phyloP scores from a whole-genome alignment of 805 yeast species.

The Saccharomyces jurei region DNA sequence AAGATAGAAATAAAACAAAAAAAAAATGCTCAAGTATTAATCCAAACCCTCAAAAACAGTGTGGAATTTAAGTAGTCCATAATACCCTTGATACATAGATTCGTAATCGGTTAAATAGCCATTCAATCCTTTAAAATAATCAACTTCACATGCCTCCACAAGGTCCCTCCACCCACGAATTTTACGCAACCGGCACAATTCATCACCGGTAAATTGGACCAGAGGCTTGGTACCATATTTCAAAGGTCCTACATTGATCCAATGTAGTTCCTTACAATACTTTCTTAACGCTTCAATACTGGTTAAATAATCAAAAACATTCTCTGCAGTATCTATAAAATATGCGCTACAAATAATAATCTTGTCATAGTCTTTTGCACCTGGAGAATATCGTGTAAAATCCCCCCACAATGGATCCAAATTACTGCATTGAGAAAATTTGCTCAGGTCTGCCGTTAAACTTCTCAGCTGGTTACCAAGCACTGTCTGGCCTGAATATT shows the following conservation, averaged over 20 bases:
- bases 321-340: constrained; percentile 89
- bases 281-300: constrained; percentile 43
- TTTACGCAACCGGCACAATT: constrained; percentile 45
- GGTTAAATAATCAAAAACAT: constrained; percentile 66
- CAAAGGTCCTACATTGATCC: constrained; percentile 91
- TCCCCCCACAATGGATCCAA: constrained; percentile 49
- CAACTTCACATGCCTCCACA: constrained; percentile 24
- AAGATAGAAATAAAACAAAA: not conserved
- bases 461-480: constrained; percentile 44
- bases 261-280: constrained; percentile 43
- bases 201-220: constrained; percentile 68
- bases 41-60: constrained; percentile 5
- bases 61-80: constrained; percentile 47
- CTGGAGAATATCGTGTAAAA: constrained; percentile 45
- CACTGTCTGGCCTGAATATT: constrained; percentile 56
- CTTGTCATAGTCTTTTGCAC: constrained; percentile 32
- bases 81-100: constrained; percentile 72
- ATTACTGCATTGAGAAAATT: constrained; percentile 38
- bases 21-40: not conserved
- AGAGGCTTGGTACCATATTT: constrained; percentile 83
- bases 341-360: constrained; percentile 60
- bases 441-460: constrained; percentile 20
- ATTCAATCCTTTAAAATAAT: constrained; percentile 31
- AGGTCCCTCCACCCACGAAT: constrained; percentile 57
- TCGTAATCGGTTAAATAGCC: constrained; percentile 61